These are phyloP conservation scores for Silene coronaria DNA, from an alignment of 179 eudicot genomes.

Conservation along the genomic window DNA sequence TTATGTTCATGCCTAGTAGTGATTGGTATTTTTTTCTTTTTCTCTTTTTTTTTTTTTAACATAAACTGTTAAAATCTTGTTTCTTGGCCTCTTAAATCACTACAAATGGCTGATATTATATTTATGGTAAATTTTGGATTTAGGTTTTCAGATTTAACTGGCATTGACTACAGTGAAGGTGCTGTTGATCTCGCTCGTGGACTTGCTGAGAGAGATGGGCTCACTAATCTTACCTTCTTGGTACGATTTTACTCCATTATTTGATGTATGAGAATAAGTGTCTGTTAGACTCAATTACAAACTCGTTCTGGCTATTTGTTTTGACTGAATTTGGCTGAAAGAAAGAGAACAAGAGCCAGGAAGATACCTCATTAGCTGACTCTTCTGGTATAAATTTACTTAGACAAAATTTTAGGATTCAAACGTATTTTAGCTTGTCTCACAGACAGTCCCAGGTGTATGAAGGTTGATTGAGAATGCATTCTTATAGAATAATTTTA, in stretches of 20 bases:
- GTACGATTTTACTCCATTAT: slow-evolving; percentile 28
- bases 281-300: not conserved
- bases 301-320: not conserved
- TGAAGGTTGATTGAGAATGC: not conserved
- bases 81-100: not conserved
- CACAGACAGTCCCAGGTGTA: not conserved
- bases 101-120: not conserved
- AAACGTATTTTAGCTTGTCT: not conserved
- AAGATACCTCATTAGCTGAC: not conserved
- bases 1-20: not conserved
- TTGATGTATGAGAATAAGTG: not conserved
- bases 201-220: slow-evolving; percentile 81
- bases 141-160: slow-evolving; percentile 88
- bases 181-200: slow-evolving; percentile 85
- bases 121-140: slow-evolving; percentile 10
- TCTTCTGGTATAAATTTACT: not conserved
- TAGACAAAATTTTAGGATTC: not conserved
- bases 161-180: slow-evolving; percentile 91
- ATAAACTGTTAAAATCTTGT: not conserved
- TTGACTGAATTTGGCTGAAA: slow-evolving; percentile 1
- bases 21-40: not conserved
- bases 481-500: not conserved
- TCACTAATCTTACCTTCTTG: slow-evolving; percentile 56
- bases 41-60: not conserved
- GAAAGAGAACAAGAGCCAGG: not conserved